A percentile compares a stretch with the other conserved stretches of the same genome.
Conservation (phyloP, 768 basidiomycete genomes). For the Leccinellum albellum region DNA sequence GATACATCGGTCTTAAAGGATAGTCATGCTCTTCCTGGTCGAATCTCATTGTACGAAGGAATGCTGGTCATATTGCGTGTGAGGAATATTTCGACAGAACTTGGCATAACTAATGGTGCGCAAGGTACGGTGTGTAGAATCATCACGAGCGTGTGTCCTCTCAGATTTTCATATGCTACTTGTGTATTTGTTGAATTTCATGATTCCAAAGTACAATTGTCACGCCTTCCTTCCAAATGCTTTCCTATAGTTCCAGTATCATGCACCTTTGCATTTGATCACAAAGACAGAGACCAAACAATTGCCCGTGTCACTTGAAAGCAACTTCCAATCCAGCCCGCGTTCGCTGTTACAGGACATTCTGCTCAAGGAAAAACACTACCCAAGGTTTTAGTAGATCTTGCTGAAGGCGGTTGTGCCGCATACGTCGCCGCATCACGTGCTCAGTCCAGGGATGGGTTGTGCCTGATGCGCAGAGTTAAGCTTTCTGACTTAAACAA, state of each 20-base stretch:
- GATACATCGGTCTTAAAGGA: neutral
- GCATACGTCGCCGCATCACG: slow-evolving; percentile 28
- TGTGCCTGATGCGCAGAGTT: slow-evolving; percentile 21
- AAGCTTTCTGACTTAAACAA: slow-evolving; percentile 23
- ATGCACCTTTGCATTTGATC: neutral
- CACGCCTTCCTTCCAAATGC: no score
- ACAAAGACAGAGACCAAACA: neutral
- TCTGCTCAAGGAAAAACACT: slow-evolving; percentile 31
- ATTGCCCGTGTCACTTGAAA: neutral
- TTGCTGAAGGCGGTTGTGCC: slow-evolving; percentile 22
- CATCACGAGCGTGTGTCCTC: no score
- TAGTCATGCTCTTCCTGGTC: slow-evolving; percentile 12
- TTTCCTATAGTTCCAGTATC: no score
- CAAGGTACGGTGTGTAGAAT: no score
- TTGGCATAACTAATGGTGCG: slow-evolving; percentile 30
- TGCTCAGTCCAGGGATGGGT: neutral
- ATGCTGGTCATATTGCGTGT: slow-evolving; percentile 30
- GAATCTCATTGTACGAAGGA: slow-evolving; percentile 22
- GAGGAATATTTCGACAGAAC: slow-evolving; percentile 28
- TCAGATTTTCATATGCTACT: neutral
- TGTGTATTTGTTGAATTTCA: neutral
- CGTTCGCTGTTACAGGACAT: slow-evolving; percentile 32
- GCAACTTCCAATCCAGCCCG: slow-evolving; percentile 28
- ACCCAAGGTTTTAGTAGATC: slow-evolving; percentile 13
- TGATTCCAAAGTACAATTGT: slow-evolving; percentile 13